Base-by-base conservation (phyloP, 176 grass and related monocot genomes). In the Oryza glaberrima region DNA sequence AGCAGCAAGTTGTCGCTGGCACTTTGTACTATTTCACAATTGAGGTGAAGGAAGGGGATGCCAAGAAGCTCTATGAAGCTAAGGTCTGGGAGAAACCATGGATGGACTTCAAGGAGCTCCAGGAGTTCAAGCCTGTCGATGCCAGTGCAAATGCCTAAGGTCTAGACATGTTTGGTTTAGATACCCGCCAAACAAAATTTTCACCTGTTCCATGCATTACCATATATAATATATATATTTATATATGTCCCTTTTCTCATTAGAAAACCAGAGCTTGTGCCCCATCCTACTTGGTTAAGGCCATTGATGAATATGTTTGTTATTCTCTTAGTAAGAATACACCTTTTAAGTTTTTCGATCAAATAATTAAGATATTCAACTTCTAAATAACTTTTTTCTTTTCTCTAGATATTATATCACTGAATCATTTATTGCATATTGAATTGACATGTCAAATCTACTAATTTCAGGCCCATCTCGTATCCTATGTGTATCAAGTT, bases 61-160 rank as follows among this genome's bases (percentile, higher is more conserved):
- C 25, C 66, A 94, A 87, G 75, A 94, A 92, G 56, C 60, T 94
- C 61, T 86, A 92, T 41, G 94, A 97, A 81, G 94, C 94, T 23
- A 92, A 91, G 80, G 76, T 97, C 11, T 92, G 90, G 94, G 94
- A 92, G 64, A 91, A 97, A 70, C 74, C 38, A 46, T 92, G 90
- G 86, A 49, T 73, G 81, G 75, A 86, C 86, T 97, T 92, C 9
- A 97, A 90, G 86, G 45, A 86, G 68, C 84, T 97, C 63, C 36
- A 89, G 52, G 94, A 94, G 22, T 94, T 97, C 68, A 94, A 90
- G 52, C 90, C 80, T 70, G 63, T 84, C 23, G 87, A 77, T 9
- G 72, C 26, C 13, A n/a, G 41, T 25, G 73, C 85, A 36, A 90
- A 54, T 3, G 54, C 90, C 44, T 92, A 76, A 91, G 77, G 90